A percentile compares a stretch with the other conserved stretches of the same genome.
Conservation (phyloP, 768 basidiomycete species). For the Trametes punicea region DNA sequence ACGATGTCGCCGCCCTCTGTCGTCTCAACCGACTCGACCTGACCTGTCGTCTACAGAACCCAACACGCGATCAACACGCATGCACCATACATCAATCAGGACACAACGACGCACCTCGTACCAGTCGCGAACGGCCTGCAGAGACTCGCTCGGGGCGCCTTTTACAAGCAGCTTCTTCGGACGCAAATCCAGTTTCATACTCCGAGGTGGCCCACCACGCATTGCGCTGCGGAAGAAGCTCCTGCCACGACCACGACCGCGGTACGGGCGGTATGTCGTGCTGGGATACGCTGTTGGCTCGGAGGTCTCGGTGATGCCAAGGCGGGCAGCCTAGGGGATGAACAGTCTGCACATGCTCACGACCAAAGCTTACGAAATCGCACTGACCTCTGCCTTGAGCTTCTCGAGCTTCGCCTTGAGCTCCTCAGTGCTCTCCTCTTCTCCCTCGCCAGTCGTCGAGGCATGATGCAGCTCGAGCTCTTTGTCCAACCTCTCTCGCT, state of each 20-base stretch:
- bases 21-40: conserved; percentile 61
- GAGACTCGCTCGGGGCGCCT: conserved; percentile 51
- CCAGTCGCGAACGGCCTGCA: conserved; percentile 73
- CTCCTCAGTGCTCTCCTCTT: conserved; percentile 60
- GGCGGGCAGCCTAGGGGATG: conserved; percentile 58
- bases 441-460: conserved; percentile 36
- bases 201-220: conserved; percentile 67
- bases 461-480: conserved; percentile 73
- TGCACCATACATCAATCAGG: neutral
- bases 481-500: conserved; percentile 71
- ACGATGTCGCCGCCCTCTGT: conserved; percentile 56
- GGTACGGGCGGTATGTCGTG: conserved; percentile 41
- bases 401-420: conserved; percentile 71
- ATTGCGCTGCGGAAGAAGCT: conserved; percentile 57
- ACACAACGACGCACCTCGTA: conserved; percentile 56
- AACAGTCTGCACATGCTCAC: neutral
- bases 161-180: conserved; percentile 78
- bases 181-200: conserved; percentile 89
- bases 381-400: conserved; percentile 70
- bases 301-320: conserved; percentile 60
- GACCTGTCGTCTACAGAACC: conserved; percentile 56
- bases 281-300: conserved; percentile 37
- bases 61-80: conserved; percentile 15
- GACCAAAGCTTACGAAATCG: neutral
- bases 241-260: conserved; percentile 68